Evolutionary conservation across 2,329 filamentous ascomycete species (phyloP), one percentile per base, ranked within the genome.

Genomic region (Aspergillus brunneoviolaceus): DNA sequence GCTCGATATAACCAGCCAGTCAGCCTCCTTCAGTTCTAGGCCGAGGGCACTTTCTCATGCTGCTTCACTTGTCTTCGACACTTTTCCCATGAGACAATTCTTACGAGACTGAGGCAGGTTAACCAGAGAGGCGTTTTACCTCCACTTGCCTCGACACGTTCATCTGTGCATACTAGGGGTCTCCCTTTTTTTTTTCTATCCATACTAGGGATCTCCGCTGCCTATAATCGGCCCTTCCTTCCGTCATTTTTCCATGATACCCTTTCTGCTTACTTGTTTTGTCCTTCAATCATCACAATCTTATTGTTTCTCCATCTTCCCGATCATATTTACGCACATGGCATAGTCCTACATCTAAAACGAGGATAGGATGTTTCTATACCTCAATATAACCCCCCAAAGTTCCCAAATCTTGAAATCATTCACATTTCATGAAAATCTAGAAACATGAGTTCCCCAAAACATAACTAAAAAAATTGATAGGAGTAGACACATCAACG

Each of bases 401-500:
- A 19, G n/a, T 27, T 5, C 9, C 55, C 45, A 9, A 19, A 25
- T 54, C 53, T 49, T 60, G 48, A 27, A 61, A 35, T 65, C 59
- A 63, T 65, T 60, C 63, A 68, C 64, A 63, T 69, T 70, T 68
- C 67, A 72, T 71, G 67, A 70, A 9, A 16, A 16, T 66, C 60
- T 67, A 69, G 63, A 69, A 65, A 69, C 64, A 65, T 65, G 70
- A 58, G 60, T 64, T 29, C 27, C 59, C 51, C 57, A 59, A 63
- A 61, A 58, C 55, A 64, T 53, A 42, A 54, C 61, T 58, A 47
- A 62, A 63, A 63, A 16, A 35, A 35, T 10, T 5, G 33, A 45
- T 45, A 45, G n/a, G 39, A 45, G 39, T 62, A 61, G 62, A 67
- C 63, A 67, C 63, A 68, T 62, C 48, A 63, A 58, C 39, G 39